Conservation (phyloP, 441 rosid genomes). For the Arabidopsis lyrata region DNA sequence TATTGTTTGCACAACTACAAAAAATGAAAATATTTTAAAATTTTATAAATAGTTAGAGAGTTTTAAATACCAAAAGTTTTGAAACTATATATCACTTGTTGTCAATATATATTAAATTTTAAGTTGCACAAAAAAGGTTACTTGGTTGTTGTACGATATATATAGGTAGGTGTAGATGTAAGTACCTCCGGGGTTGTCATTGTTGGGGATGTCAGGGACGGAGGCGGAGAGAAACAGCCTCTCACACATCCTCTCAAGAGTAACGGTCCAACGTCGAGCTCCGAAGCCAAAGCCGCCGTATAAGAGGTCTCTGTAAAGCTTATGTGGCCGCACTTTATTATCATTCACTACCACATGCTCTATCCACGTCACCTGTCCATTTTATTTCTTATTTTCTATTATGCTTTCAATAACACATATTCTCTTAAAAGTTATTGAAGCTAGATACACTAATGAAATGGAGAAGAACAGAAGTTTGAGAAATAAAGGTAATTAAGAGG, state of each 20-base stretch:
- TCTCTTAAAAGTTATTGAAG: not conserved
- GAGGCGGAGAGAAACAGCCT: constrained; percentile 49
- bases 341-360: constrained; percentile 83
- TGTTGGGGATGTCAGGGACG: not conserved
- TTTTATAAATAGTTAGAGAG: not conserved
- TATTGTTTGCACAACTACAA: constrained; percentile 37
- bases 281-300: constrained; percentile 58
- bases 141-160: not conserved
- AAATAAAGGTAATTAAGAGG: too few relatives aligned
- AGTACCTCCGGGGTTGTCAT: constrained; percentile 56
- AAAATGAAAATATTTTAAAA: not conserved
- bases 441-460: not conserved
- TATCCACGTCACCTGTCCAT: constrained; percentile 72
- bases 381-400: not conserved
- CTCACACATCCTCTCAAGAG: constrained; percentile 71
- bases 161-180: not conserved
- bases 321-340: constrained; percentile 43
- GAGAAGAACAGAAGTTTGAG: too few relatives aligned
- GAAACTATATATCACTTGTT: not conserved
- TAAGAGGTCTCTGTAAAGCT: constrained; percentile 58
- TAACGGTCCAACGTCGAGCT: constrained; percentile 65
- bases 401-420: not conserved
- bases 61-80: not conserved
- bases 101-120: not conserved
- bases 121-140: not conserved